Evolutionary conservation across 2,329 filamentous ascomycete genomes (phyloP).

Genomic region (Gliomastix tumulicola): DNA sequence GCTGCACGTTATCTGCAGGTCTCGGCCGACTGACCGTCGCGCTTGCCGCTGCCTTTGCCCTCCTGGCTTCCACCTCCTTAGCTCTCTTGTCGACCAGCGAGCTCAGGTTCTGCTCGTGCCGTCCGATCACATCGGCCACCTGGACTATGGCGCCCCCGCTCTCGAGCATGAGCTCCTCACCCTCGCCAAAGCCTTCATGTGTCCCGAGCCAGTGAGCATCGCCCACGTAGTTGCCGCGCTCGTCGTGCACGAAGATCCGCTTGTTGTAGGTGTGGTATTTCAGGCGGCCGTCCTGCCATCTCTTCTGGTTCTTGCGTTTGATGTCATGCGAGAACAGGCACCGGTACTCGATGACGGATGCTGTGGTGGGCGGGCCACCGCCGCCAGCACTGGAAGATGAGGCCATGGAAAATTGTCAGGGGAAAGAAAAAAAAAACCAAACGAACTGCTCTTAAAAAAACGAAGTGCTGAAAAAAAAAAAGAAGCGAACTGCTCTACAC

Average conservation of each 20-base stretch:
- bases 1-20: conserved; percentile 9
- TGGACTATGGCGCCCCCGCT: conserved; percentile 70
- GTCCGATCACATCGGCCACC: conserved; percentile 68
- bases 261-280: conserved; percentile 89
- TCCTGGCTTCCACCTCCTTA: conserved; percentile 46
- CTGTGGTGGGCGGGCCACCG: too few species aligned
- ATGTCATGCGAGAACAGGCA: conserved; percentile 87
- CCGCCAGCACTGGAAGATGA: too few species aligned
- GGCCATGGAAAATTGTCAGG: too few species aligned
- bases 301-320: conserved; percentile 82
- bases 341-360: conserved; percentile 71
- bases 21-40: conserved; percentile 7
- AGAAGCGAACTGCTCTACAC: too few species aligned
- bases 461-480: too few species aligned
- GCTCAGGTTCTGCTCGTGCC: conserved; percentile 69
- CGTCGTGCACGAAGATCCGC: conserved; percentile 84
- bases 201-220: conserved; percentile 71
- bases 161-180: conserved; percentile 76
- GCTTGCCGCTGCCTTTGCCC: conserved; percentile 32
- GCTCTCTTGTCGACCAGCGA: conserved; percentile 65
- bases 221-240: conserved; percentile 71
- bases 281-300: conserved; percentile 88
- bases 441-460: too few species aligned
- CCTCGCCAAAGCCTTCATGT: conserved; percentile 63
- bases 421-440: too few species aligned